Conservation (phyloP, 306 rosid genomes). For the Malus sieversii region DNA sequence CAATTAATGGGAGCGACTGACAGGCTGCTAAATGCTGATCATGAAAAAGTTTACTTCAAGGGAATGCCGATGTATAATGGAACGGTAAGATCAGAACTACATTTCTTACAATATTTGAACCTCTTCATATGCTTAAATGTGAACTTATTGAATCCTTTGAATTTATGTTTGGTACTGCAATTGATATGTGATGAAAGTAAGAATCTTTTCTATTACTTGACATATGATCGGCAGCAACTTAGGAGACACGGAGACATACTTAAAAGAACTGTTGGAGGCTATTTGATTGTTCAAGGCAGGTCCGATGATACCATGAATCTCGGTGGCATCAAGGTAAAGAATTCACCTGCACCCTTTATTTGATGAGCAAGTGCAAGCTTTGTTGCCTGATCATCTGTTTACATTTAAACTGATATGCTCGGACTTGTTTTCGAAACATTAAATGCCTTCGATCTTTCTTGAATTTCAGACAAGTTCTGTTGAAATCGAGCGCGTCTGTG, state of each 20-base stretch:
- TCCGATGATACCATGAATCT: slow-evolving; percentile 96
- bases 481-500: slow-evolving; percentile 72
- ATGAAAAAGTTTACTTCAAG: slow-evolving; percentile 61
- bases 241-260: slow-evolving; percentile 88
- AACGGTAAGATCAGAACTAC: slow-evolving; percentile 37
- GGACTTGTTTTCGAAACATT: neutral
- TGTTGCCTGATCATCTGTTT: neutral
- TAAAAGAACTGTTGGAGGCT: slow-evolving; percentile 63
- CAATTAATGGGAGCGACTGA: slow-evolving; percentile 56
- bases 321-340: slow-evolving; percentile 82
- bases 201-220: slow-evolving; percentile 6
- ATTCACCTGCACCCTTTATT: neutral
- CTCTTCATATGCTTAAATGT: neutral
- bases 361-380: neutral
- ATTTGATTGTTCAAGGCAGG: slow-evolving; percentile 65
- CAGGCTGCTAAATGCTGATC: slow-evolving; percentile 68
- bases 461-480: slow-evolving; percentile 51
- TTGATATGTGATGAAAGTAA: too few species aligned
- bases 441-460: neutral
- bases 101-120: neutral
- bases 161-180: too few species aligned
- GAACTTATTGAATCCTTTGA: neutral
- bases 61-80: slow-evolving; percentile 77
- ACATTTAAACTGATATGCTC: neutral
- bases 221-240: slow-evolving; percentile 41